Evolutionary conservation across 2,329 filamentous ascomycete genomes (phyloP), one percentile per base, ranked within the genome.

Genomic region (Myotisia sp.): DNA sequence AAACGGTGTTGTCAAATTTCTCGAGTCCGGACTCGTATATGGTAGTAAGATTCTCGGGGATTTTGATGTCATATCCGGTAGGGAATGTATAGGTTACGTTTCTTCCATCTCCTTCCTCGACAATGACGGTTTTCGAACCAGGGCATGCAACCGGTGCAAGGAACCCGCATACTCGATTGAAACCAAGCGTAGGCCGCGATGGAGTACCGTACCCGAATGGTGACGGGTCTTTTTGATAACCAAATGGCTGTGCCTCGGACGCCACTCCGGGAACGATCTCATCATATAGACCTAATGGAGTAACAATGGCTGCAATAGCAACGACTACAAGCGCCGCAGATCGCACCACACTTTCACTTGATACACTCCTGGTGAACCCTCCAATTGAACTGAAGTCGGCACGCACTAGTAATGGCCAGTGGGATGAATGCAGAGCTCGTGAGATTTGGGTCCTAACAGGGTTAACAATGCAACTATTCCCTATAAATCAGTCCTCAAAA

Each of bases 271-370:
- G 46, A 1, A 47, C 48, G 21, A 64, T 41, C 3, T 49, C 44
- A n/a, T 66, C 56, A 29, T 60, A 60, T 0, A 68, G 47, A 2
- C 64, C 64, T 3, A 67, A 46, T 0, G 64, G 64, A 0, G 63
- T 66, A 3, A 65, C 47, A 4, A 67, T 50, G n/a, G 60, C 56
- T 2, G 64, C 54, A 6, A 64, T 34, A 12, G 54, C 18, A 3
- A 54, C 21, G 8, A 35, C 17, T 18, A 38, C 22, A 10, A 34
- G 34, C 1, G 54, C 33, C 6, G 58, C 33, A 0, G 56, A 39
- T 10, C 41, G 44, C 27, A 52, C 22, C 37, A 43, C 49, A 4
- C 42, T 48, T 10, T 51, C 34, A 16, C 55, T 12, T 7, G 38
- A 33, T 22, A 55, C 42, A 14, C 42, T 32, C 14, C 36, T 45